Evolutionary conservation across 2,329 filamentous ascomycete species (phyloP), one percentile per base, ranked within the genome.

Genomic region (Xylaria hypoxylon): DNA sequence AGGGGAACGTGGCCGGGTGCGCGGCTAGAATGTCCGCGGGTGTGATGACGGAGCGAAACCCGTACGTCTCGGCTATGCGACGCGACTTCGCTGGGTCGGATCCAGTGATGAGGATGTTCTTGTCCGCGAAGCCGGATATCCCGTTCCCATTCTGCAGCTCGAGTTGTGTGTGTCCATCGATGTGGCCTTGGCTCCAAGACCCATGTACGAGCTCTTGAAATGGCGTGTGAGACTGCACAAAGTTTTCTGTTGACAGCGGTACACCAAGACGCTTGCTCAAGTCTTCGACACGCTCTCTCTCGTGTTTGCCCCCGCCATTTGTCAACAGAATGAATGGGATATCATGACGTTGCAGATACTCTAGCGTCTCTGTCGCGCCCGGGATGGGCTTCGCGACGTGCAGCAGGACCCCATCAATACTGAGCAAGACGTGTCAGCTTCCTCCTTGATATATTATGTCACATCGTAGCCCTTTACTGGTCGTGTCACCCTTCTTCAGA

Each of bases 311-410:
- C 47, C 96, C 96, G 72, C 96, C 96, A 80, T 99, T 99, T 65
- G 96, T 99, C 69, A 99, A 85, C 38, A 99, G 88, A 74, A 99
- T 95, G 81, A 97, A 98, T 13, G 94, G 94, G 51, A 97, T 93
- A 52, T 87, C 84, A 75, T 94, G 86, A 52, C 85, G 80, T 72
- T 94, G 89, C 22, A 98, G 89, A 74, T 89, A 90, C 33, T 84
- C 82, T 22, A 99, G 86, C 15, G 94, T 87, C 74, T 92, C 85
- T 19, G 88, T 83, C 1, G 96, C 95, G 35, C 92, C 91, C 1
- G 93, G 91, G 52, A 98, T 89, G 2, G 92, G 89, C 68, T 90
- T 87, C 3, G 91, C 88, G 67, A 92, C 91, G 75, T 94, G 93
- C 35, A 98, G 86, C 22, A 99, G 87, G n/a, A 99, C 96, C 62